Evolutionary conservation across 371 early-diverging fungal genomes (phyloP).

Genomic region (Quaeritorhiza haematococci): DNA sequence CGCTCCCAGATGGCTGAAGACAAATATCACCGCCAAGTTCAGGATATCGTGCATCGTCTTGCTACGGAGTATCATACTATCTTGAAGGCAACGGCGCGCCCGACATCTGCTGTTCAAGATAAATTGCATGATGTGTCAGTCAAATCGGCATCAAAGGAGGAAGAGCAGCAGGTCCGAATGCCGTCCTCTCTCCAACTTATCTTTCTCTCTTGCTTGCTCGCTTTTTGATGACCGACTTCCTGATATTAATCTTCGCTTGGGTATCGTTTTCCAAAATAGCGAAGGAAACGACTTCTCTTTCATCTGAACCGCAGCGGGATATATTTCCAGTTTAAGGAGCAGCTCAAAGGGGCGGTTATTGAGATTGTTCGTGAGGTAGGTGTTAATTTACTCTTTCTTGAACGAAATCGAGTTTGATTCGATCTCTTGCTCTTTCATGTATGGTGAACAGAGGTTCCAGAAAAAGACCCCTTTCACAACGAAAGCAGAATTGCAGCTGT

Average conservation of each 20-base stretch:
- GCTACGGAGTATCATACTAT: conserved; percentile 33
- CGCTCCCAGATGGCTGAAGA: conserved; percentile 37
- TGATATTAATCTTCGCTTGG: neutral
- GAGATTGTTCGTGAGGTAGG: conserved; percentile 43
- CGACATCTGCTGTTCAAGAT: conserved; percentile 1
- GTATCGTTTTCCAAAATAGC: conserved; percentile 11
- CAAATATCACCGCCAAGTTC: conserved; percentile 33
- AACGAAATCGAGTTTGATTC: conserved; percentile 3
- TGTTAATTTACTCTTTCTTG: neutral
- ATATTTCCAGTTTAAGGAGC: conserved; percentile 49
- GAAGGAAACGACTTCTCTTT: conserved; percentile 40
- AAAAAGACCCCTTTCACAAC: conserved; percentile 38
- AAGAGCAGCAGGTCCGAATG: conserved; percentile 23
- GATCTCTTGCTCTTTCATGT: neutral
- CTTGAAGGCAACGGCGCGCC: conserved; percentile 7
- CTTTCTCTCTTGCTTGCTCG: too few species aligned
- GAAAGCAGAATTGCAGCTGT: conserved; percentile 40
- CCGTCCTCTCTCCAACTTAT: too few species aligned
- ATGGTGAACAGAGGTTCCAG: conserved; percentile 43
- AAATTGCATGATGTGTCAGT: conserved; percentile 10
- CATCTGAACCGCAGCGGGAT: conserved; percentile 48
- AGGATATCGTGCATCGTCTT: conserved; percentile 31
- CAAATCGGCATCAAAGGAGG: conserved; percentile 8
- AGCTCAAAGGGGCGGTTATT: conserved; percentile 43
- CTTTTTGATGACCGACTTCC: too few species aligned